Base-by-base conservation (phyloP, 2,329 filamentous ascomycete genomes). In the Bimuria novae-zelandiae region DNA sequence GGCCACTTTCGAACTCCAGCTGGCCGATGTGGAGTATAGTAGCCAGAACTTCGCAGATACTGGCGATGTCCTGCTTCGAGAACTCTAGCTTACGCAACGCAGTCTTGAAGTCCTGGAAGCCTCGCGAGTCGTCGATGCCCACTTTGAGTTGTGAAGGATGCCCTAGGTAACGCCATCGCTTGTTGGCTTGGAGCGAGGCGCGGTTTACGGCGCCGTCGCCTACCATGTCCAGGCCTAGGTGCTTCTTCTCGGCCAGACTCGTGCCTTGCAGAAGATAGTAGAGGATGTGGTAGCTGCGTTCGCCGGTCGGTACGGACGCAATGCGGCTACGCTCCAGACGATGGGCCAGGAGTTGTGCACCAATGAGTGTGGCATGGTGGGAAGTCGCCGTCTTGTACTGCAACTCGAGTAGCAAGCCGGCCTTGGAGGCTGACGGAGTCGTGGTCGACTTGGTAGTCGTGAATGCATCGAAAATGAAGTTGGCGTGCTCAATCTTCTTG, bases 361-460 rank as follows among this genome's bases (percentile, higher is more conserved):
- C 94, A 60, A 99, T 90, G 23, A 99, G 81, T 2, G 92, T 86
- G 1, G 94, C 94, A 67, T 89, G 92, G 22, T 89, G 87, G 0
- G 88, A 89, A 0, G 92, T 88, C 0, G 90, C 86, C 1, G 90
- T 96, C 72, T 99, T 93, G 72, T 99, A 99, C 75, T 99, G 94
- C 36, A 99, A 82, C 74, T 99, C 94, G 72, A 94, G 94, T 71
- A 96, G 96, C 14, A 99, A 82, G 57, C 94, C 94, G 10, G 94
- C 89, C 75, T 97, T 97, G 45, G 93, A 97, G 23, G 94, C 94
- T 1, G 91, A 96, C 1, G 92, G 92, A 0, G 93, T 97, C 1
- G 93, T 97, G 29, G 92, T 87, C 1, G 93, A 96, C 78, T 99
- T 99, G 22, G 94, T 99, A 1, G 94, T 97, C 4, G 94, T 99